A percentile compares a stretch with the other conserved stretches of the same genome.
Conservation (phyloP, 164 flowering plant species). For the Chloranthus sessilifolius region DNA sequence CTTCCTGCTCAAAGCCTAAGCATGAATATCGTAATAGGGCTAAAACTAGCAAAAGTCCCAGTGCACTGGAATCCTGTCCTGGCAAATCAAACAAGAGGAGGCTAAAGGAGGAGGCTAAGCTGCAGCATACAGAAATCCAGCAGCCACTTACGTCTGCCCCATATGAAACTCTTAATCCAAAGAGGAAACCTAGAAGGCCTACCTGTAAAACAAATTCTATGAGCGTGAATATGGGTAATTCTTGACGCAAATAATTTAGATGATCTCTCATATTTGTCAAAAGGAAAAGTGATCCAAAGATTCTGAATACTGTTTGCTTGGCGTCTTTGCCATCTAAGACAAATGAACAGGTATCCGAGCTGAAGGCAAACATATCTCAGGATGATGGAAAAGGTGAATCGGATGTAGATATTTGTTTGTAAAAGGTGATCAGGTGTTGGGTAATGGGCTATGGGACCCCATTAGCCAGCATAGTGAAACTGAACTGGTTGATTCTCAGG, state of each 20-base stretch:
- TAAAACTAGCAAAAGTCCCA: too few species aligned
- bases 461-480: too few species aligned
- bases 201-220: conserved; percentile 15
- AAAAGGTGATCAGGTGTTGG: too few species aligned
- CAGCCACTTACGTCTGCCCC: too few species aligned
- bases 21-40: conserved; percentile 6
- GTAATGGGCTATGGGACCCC: too few species aligned
- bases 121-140: conserved; percentile 9
- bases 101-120: conserved; percentile 10
- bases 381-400: too few species aligned
- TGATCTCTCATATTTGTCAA: neutral
- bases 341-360: too few species aligned
- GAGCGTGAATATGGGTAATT: conserved; percentile 8
- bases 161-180: conserved; percentile 5
- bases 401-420: too few species aligned
- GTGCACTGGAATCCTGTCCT: conserved; percentile 14
- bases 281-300: neutral
- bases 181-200: conserved; percentile 41
- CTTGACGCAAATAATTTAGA: conserved; percentile 11
- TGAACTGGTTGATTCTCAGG: too few species aligned
- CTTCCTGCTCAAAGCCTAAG: conserved; percentile 9
- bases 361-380: too few species aligned
- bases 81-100: conserved; percentile 27
- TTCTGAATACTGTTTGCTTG: neutral
- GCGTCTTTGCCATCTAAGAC: neutral